Evolutionary conservation across 2,329 filamentous ascomycete species (phyloP).

Genomic region (Ceratocystiopsis minuta): DNA sequence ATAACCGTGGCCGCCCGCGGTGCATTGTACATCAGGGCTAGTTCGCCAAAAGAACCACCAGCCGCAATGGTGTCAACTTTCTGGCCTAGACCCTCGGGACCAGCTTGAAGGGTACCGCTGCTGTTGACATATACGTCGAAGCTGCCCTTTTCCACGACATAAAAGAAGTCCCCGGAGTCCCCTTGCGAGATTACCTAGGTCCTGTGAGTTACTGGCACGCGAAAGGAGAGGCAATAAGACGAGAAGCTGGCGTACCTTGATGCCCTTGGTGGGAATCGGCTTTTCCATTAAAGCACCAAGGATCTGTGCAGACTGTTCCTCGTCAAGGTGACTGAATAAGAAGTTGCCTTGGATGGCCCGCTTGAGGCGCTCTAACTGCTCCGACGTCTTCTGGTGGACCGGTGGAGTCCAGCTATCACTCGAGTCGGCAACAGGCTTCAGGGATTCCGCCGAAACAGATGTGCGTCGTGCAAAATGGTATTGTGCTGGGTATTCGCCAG

Average conservation of each 20-base stretch:
- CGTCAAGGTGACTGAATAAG: constrained; percentile 83
- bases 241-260: constrained; percentile 30
- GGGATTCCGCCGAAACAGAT: constrained; percentile 89
- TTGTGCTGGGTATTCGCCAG: constrained; percentile 65
- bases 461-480: constrained; percentile 89
- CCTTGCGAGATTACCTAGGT: constrained; percentile 80
- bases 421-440: constrained; percentile 70
- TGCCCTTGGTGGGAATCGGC: constrained; percentile 78
- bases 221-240: no score
- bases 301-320: constrained; percentile 77
- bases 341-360: constrained; percentile 78
- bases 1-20: constrained; percentile 88
- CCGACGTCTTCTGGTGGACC: constrained; percentile 60
- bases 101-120: constrained; percentile 58
- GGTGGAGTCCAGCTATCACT: constrained; percentile 86
- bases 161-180: constrained; percentile 93
- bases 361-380: constrained; percentile 65
- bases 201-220: background rate
- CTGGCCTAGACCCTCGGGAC: constrained; percentile 62
- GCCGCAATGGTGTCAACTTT: constrained; percentile 69
- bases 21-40: constrained; percentile 97
- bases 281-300: constrained; percentile 87
- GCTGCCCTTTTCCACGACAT: constrained; percentile 77
- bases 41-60: constrained; percentile 87
- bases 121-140: constrained; percentile 86